These are phyloP conservation scores for Daldinia decipiens DNA, from an alignment of 495 filamentous ascomycete species.

Conservation along the genomic window DNA sequence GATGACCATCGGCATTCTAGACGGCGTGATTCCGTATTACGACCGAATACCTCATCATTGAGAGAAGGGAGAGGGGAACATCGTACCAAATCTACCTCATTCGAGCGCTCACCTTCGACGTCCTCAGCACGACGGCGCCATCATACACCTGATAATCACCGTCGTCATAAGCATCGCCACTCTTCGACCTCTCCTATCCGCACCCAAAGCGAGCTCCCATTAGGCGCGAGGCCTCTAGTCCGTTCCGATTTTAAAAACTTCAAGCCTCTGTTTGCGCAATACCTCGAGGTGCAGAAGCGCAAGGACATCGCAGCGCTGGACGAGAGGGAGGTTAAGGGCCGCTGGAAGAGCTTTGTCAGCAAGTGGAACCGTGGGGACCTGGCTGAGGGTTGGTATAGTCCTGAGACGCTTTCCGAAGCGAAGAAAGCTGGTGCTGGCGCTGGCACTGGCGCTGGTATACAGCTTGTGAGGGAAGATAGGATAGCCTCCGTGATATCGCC, in stretches of 20 bases:
- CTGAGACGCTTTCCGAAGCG: constrained; percentile 67
- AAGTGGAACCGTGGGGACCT: constrained; percentile 97
- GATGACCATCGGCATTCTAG: constrained; percentile 7
- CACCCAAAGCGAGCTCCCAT: constrained; percentile 65
- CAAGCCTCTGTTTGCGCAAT: constrained; percentile 80
- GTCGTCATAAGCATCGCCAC: constrained; percentile 23
- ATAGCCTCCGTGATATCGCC: constrained; percentile 9
- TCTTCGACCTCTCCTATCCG: constrained; percentile 3
- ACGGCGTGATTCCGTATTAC: background rate
- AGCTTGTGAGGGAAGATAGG: background rate
- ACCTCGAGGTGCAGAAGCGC: constrained; percentile 90
- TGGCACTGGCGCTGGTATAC: background rate
- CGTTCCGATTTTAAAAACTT: constrained; percentile 71
- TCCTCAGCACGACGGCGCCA: constrained; percentile 27
- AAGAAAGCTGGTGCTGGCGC: constrained; percentile 30
- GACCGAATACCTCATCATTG: background rate
- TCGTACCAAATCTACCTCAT: background rate
- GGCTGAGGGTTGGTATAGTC: constrained; percentile 93
- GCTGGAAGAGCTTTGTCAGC: constrained; percentile 92
- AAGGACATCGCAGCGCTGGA: constrained; percentile 70
- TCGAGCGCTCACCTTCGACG: constrained; percentile 20
- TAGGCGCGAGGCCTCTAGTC: constrained; percentile 69
- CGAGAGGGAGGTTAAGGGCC: constrained; percentile 76
- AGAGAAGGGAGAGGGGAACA: constrained; percentile 2
- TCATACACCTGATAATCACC: constrained; percentile 22